Evolutionary conservation across 108 stramenopile genomes (phyloP).

Genomic region (Parmales sp.): DNA sequence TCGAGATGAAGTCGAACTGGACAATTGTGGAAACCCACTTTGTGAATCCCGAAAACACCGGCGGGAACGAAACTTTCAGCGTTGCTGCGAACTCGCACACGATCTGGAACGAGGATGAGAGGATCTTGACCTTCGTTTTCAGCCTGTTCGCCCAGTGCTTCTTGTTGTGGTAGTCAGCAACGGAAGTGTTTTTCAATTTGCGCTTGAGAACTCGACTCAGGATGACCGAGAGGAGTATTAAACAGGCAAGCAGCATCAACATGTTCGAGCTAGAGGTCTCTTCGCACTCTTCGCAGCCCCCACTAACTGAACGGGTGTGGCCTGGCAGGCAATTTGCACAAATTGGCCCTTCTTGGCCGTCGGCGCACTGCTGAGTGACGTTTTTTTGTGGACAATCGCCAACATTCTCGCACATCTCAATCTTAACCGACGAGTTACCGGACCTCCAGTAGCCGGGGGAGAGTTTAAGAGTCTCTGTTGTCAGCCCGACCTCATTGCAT

Average conservation of each 20-base stretch:
- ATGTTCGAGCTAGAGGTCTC: neutral
- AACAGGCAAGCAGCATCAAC: neutral
- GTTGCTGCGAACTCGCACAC: neutral
- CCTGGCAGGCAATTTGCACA: neutral
- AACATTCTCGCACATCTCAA: neutral
- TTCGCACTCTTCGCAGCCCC: neutral
- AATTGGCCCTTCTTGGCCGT: neutral
- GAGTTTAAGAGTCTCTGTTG: neutral
- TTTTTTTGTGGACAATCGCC: neutral
- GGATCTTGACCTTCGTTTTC: neutral
- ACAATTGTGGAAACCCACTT: neutral
- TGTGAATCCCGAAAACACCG: neutral
- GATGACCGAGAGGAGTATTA: neutral
- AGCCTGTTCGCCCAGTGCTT: neutral
- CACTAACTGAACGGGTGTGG: neutral
- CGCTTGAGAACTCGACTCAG: neutral
- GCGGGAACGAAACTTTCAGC: neutral
- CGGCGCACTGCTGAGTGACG: neutral
- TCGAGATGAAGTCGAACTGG: neutral
- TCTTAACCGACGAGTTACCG: neutral
- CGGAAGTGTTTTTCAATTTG: neutral
- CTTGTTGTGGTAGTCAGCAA: neutral
- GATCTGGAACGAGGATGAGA: neutral
- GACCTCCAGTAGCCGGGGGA: neutral
- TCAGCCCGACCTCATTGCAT: neutral